Conservation (phyloP, 352 stramenopile species). For the Elongisporangium prolatum region DNA sequence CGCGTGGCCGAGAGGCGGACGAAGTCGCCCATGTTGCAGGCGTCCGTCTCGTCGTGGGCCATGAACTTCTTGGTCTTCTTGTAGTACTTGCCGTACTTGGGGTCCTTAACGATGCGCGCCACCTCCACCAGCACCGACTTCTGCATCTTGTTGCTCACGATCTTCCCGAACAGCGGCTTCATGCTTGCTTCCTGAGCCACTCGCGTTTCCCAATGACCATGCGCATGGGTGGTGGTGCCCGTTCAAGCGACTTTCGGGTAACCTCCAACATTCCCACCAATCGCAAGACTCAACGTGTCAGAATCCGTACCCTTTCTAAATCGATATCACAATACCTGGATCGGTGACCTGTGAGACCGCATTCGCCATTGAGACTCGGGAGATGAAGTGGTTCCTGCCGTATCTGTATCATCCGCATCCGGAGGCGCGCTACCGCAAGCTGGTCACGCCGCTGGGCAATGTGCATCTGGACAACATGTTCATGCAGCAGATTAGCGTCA, state of each 20-base stretch:
- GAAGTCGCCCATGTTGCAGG: constrained; percentile 89
- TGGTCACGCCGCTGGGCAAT: constrained; percentile 69
- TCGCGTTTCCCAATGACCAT: not conserved
- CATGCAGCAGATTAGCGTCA: constrained; percentile 32
- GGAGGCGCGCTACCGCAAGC: constrained; percentile 46
- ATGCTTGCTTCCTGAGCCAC: constrained; percentile 22
- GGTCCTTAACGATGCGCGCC: constrained; percentile 91
- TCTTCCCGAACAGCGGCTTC: constrained; percentile 92
- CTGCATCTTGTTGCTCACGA: constrained; percentile 96
- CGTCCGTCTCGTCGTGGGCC: constrained; percentile 94
- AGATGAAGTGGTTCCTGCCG: constrained; percentile 47
- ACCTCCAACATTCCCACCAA: constrained; percentile 7
- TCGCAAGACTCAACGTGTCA: not conserved
- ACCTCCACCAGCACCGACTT: constrained; percentile 96
- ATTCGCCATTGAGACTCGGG: not conserved
- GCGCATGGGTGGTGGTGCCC: constrained; percentile 20
- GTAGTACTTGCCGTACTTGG: constrained; percentile 94
- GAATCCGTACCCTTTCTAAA: not conserved
- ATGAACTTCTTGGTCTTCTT: constrained; percentile 97
- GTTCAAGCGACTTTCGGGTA: constrained; percentile 17
- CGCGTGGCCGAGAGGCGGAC: constrained; percentile 73
- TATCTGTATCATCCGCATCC: constrained; percentile 70
- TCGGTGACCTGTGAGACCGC: not conserved
- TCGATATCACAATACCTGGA: not conserved
- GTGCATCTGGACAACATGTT: constrained; percentile 52